Evolutionary conservation across 2,329 filamentous ascomycete genomes (phyloP).

Genomic region (Fusarium penzigii): DNA sequence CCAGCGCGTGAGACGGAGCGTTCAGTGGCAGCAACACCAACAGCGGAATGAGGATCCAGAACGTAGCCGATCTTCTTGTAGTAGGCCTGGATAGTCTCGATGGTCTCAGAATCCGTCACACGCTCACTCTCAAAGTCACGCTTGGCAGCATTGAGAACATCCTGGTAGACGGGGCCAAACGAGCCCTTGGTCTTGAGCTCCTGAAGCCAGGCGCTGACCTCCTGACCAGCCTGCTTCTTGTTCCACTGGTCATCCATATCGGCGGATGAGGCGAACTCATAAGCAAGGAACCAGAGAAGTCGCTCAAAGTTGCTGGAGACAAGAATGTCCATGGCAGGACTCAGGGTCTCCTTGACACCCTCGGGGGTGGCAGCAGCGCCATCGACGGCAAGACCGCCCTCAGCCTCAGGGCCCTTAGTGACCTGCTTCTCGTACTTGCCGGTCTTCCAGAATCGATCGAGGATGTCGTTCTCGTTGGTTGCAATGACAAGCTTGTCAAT

Average conservation of each 20-base stretch:
- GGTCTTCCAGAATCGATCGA: conserved; percentile 91
- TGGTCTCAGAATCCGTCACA: conserved; percentile 65
- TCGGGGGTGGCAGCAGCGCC: conserved; percentile 65
- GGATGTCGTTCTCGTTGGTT: conserved; percentile 97
- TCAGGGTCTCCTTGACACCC: conserved; percentile 87
- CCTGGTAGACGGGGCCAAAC: conserved; percentile 73
- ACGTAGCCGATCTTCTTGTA: conserved; percentile 71
- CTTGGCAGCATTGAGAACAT: conserved; percentile 67
- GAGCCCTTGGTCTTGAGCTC: conserved; percentile 79
- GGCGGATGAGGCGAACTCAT: conserved; percentile 62
- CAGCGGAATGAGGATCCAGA: conserved; percentile 88
- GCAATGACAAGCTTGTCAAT: conserved; percentile 87
- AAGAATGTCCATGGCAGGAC: conserved; percentile 96
- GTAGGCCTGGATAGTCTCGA: conserved; percentile 61
- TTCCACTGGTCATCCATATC: conserved; percentile 67
- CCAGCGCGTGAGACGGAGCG: conserved; percentile 63
- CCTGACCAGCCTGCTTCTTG: conserved; percentile 70
- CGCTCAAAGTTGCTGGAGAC: conserved; percentile 97
- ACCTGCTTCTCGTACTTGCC: conserved; percentile 87
- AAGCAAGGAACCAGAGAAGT: conserved; percentile 88
- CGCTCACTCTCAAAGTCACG: conserved; percentile 79
- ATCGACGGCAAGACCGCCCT: conserved; percentile 65
- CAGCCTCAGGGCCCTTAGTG: conserved; percentile 56
- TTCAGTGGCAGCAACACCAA: conserved; percentile 76
- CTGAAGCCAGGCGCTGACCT: conserved; percentile 76